Evolutionary conservation across 148 eudicot genomes (phyloP).

Genomic region (Rhododendron ferrugineum): DNA sequence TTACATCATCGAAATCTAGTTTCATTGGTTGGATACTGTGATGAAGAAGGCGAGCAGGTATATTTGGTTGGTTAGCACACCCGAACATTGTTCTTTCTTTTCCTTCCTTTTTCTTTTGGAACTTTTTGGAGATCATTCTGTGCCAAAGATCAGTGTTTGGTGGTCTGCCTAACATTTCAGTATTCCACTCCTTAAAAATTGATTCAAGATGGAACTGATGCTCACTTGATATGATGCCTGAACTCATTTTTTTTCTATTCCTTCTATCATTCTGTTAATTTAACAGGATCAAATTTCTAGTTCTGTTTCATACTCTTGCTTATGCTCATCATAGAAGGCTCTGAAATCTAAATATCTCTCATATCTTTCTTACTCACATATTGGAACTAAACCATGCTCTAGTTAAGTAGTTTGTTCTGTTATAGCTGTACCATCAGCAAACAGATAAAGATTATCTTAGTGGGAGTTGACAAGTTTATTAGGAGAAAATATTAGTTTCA

Average conservation of each 20-base stretch:
- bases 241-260: background rate
- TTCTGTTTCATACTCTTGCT: background rate
- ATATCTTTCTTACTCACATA: background rate
- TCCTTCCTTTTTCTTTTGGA: background rate
- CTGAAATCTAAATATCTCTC: background rate
- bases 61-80: background rate
- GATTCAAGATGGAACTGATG: background rate
- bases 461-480: background rate
- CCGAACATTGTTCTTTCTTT: background rate
- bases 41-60: conserved; percentile 81
- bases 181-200: background rate
- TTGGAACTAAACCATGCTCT: background rate
- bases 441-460: background rate
- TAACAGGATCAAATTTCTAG: background rate
- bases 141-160: background rate
- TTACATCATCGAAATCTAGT: conserved; percentile 85
- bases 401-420: background rate
- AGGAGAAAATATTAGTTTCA: background rate
- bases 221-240: background rate
- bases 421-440: background rate
- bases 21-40: conserved; percentile 75
- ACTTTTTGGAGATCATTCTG: background rate
- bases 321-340: conserved; percentile 2
- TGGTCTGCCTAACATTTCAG: conserved; percentile 1
- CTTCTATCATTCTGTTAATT: background rate